phyloP scores from a whole-genome alignment of 108 stramenopile genomes.

The Aurantiochytrium sp. region DNA sequence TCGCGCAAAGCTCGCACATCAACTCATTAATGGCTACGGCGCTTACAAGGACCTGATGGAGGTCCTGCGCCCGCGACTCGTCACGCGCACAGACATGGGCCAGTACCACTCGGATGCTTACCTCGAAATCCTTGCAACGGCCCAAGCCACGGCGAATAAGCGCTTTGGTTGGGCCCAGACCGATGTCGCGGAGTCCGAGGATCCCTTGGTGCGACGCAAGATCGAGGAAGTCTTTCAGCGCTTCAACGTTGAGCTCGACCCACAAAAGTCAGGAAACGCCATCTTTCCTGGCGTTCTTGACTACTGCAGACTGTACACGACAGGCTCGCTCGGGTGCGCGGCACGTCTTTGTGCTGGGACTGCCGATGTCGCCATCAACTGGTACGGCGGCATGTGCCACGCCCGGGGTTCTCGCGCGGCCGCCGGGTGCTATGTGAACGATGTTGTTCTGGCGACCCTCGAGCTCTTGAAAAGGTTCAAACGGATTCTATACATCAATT shows the following conservation, averaged over 20 bases:
- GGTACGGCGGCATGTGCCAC: slow-evolving; percentile 73
- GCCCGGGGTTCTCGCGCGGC: slow-evolving; percentile 61
- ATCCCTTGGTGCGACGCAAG: background rate
- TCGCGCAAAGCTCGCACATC: background rate
- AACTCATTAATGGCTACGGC: background rate
- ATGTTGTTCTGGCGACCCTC: slow-evolving; percentile 67
- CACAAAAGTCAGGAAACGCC: background rate
- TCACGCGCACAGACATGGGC: slow-evolving; percentile 1
- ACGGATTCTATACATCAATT: slow-evolving; percentile 69
- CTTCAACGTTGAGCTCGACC: background rate
- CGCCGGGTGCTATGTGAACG: slow-evolving; percentile 77
- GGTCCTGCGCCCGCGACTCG: background rate
- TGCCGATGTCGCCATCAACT: slow-evolving; percentile 66
- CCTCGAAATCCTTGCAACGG: background rate
- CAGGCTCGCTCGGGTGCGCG: slow-evolving; percentile 51
- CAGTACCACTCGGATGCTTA: background rate
- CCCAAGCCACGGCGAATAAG: background rate
- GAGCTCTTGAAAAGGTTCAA: slow-evolving; percentile 46
- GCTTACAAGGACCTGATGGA: background rate
- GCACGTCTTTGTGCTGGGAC: slow-evolving; percentile 37
- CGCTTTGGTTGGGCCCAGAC: background rate
- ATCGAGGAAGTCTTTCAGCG: background rate
- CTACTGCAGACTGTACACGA: slow-evolving; percentile 56
- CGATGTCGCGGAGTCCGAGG: background rate
- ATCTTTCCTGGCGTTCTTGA: slow-evolving; percentile 37